A percentile compares a stretch with the other conserved stretches of the same genome.
Evolutionary conservation across 164 flowering plant species (phyloP).

Genomic region (Vitis riparia): DNA sequence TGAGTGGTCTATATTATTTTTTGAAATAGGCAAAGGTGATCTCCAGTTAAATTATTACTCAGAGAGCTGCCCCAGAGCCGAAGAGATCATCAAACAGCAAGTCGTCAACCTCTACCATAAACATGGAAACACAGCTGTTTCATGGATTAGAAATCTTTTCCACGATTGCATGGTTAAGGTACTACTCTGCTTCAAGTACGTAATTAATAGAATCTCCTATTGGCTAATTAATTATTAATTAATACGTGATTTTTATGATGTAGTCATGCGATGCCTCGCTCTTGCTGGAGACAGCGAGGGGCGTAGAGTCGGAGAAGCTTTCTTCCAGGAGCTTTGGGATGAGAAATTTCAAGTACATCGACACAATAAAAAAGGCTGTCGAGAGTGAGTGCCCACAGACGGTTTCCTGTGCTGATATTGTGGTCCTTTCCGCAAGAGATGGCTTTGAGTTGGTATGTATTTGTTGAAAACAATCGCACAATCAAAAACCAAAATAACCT

Average conservation of each 20-base stretch:
- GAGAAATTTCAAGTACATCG: constrained; percentile 77
- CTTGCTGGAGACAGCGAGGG: constrained; percentile 40
- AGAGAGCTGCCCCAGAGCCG: constrained; percentile 79
- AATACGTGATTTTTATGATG: neutral
- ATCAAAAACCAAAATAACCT: neutral
- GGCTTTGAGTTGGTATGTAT: constrained; percentile 57
- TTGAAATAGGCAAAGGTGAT: constrained; percentile 27
- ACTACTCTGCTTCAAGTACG: neutral
- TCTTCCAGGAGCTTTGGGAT: constrained; percentile 75
- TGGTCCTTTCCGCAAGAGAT: constrained; percentile 87
- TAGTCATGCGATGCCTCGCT: constrained; percentile 92
- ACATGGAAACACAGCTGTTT: constrained; percentile 82
- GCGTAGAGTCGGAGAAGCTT: constrained; percentile 53
- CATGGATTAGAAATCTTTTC: constrained; percentile 84
- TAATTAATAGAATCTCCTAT: too few relatives aligned
- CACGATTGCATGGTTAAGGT: constrained; percentile 92
- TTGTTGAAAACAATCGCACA: neutral
- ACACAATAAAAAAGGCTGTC: constrained; percentile 65
- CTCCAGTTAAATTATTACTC: constrained; percentile 62
- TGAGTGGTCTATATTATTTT: too few relatives aligned
- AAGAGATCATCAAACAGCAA: constrained; percentile 69
- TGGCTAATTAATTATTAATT: too few relatives aligned
- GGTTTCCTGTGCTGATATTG: constrained; percentile 89
- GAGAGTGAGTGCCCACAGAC: constrained; percentile 73
- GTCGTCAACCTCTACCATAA: constrained; percentile 50